These are phyloP conservation scores for Parasitella parasitica DNA, from an alignment of 371 early-diverging fungal genomes.

Conservation along the genomic window DNA sequence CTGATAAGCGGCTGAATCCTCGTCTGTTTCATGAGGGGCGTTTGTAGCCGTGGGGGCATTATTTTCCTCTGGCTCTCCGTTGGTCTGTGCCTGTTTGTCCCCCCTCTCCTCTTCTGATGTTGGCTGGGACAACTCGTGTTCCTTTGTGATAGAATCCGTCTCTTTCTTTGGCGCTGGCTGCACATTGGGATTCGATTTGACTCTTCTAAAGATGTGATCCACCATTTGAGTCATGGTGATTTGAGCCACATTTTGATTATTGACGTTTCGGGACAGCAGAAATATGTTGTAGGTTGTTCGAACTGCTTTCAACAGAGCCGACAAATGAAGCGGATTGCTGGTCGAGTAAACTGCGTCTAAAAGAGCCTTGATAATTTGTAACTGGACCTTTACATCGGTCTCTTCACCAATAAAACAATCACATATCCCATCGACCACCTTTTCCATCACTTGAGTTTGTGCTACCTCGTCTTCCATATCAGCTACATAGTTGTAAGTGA, in stretches of 20 bases:
- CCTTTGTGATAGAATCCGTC: background rate
- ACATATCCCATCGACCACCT: constrained; percentile 58
- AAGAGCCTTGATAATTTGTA: constrained; percentile 82
- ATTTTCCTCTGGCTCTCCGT: background rate
- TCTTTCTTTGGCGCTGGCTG: background rate
- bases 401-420: constrained; percentile 66
- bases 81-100: background rate
- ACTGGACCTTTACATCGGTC: constrained; percentile 74
- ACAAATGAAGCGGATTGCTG: constrained; percentile 70
- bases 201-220: constrained; percentile 73
- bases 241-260: constrained; percentile 86
- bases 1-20: constrained; percentile 26
- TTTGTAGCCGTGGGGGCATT: background rate
- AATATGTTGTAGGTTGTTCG: constrained; percentile 75
- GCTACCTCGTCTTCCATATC: constrained; percentile 47
- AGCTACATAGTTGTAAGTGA: constrained; percentile 71
- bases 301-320: constrained; percentile 80
- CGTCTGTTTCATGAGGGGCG: constrained; percentile 8
- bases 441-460: constrained; percentile 52
- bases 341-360: constrained; percentile 78
- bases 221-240: constrained; percentile 91
- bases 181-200: constrained; percentile 34
- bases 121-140: background rate
- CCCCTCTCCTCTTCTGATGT: background rate
- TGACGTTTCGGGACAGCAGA: constrained; percentile 66